Evolutionary conservation across 2,329 filamentous ascomycete species (phyloP).

Genomic region (Aspergillus niger): DNA sequence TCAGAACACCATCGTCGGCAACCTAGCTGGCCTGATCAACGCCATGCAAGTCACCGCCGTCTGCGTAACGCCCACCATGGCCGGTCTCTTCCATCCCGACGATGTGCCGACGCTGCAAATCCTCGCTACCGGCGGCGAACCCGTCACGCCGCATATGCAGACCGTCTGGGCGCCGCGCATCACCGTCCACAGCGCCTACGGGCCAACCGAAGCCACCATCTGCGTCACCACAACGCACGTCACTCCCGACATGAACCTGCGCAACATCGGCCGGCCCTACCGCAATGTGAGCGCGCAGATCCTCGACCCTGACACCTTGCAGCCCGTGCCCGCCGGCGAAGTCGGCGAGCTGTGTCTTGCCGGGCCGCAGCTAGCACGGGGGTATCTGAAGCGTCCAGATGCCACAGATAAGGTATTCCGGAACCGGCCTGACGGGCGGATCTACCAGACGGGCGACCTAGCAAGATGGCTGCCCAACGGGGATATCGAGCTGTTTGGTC

Average conservation of each 20-base stretch:
- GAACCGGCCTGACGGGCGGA: not conserved
- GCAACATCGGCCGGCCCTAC: conserved; percentile 19
- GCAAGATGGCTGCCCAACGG: conserved; percentile 20
- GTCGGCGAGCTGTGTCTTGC: conserved; percentile 20
- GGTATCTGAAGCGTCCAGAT: conserved; percentile 22
- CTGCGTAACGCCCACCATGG: conserved; percentile 10
- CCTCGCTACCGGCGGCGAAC: conserved; percentile 10
- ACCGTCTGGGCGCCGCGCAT: conserved; percentile 12
- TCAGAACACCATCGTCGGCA: not conserved
- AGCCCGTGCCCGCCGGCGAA: conserved; percentile 15
- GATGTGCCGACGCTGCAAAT: not conserved
- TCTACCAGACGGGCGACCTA: conserved; percentile 26
- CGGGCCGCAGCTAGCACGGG: conserved; percentile 18
- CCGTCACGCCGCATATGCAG: conserved; percentile 15
- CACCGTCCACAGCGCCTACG: conserved; percentile 18
- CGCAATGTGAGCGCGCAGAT: conserved; percentile 14
- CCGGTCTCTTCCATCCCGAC: not conserved
- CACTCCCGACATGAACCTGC: conserved; percentile 5
- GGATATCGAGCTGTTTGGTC: conserved; percentile 45
- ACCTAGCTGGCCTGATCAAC: not conserved
- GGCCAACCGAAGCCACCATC: conserved; percentile 23
- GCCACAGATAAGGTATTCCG: conserved; percentile 15
- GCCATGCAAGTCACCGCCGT: conserved; percentile 4
- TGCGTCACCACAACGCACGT: conserved; percentile 12
- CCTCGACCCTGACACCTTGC: conserved; percentile 14